phyloP scores from a whole-genome alignment of 306 rosid species.

The Dryas drummondii region DNA sequence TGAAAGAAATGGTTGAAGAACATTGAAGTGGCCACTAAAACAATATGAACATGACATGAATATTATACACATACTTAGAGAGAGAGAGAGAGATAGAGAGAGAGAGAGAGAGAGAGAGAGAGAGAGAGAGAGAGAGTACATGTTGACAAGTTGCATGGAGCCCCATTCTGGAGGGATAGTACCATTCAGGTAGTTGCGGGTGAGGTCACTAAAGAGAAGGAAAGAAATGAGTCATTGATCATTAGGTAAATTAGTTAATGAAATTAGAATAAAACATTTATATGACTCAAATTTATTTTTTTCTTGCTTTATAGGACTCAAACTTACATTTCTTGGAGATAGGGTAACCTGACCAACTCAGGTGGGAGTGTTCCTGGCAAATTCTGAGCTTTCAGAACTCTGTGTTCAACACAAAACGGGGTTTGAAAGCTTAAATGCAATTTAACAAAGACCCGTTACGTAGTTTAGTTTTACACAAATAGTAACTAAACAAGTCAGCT shows the following conservation, averaged over 20 bases:
- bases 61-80: not conserved
- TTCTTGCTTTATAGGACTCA: too few species aligned
- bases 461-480: too few species aligned
- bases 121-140: not conserved
- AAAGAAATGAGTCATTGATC: not conserved
- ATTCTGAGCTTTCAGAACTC: conserved; percentile 44
- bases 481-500: too few species aligned
- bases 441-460: not conserved
- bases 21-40: conserved; percentile 11
- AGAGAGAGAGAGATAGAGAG: not conserved
- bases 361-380: conserved; percentile 58
- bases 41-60: not conserved
- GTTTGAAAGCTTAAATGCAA: not conserved
- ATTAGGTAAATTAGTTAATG: not conserved
- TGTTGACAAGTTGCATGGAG: conserved; percentile 14
- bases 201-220: conserved; percentile 45
- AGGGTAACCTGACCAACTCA: conserved; percentile 40
- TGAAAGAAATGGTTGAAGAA: not conserved
- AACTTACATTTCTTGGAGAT: conserved; percentile 56
- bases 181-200: conserved; percentile 62
- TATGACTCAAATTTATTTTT: too few species aligned
- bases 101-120: not conserved
- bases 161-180: conserved; percentile 44
- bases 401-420: conserved; percentile 18
- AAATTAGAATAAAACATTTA: too few species aligned